Percentiles rank a stretch among this genome's conserved stretches.
Evolutionary conservation across 805 yeast genomes (phyloP).

Genomic region (Ogataea nakhonphanomensis): DNA sequence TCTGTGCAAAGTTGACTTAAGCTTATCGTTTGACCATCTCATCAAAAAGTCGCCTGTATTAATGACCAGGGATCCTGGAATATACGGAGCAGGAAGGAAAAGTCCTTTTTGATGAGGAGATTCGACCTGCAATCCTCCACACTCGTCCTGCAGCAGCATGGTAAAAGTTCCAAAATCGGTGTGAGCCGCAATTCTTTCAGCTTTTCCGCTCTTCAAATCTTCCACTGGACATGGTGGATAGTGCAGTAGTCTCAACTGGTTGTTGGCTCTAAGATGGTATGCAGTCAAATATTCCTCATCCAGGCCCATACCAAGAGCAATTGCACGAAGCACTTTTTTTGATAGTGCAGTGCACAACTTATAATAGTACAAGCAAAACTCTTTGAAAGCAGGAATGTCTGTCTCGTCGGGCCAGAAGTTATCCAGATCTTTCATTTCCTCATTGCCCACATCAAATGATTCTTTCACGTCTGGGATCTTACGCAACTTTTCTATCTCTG

Average conservation of each 20-base stretch:
- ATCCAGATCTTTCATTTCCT: conserved; percentile 13
- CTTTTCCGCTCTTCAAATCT: conserved; percentile 26
- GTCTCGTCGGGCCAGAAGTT: conserved; percentile 26
- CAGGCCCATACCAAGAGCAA: conserved; percentile 32
- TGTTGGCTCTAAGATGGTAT: conserved; percentile 26
- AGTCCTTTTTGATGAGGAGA: conserved; percentile 29
- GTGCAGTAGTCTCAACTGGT: conserved; percentile 33
- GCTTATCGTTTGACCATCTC: conserved; percentile 37
- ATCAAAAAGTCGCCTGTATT: conserved; percentile 39
- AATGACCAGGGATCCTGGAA: conserved; percentile 34
- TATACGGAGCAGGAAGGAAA: conserved; percentile 28
- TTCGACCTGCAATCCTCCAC: conserved; percentile 39
- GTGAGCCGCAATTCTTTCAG: conserved; percentile 39
- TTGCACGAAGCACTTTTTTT: conserved; percentile 23
- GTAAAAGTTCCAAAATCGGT: conserved; percentile 38
- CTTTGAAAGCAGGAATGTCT: conserved; percentile 30
- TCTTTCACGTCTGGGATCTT: conserved; percentile 32
- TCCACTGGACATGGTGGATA: conserved; percentile 31
- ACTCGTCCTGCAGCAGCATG: conserved; percentile 33
- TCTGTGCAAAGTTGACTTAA: conserved; percentile 39
- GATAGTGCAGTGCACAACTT: conserved; percentile 24
- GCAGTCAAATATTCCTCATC: conserved; percentile 28
- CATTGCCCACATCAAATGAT: conserved; percentile 33
- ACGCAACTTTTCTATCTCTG: conserved; percentile 14
- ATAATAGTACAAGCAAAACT: conserved; percentile 17